Percentiles rank a stretch among this genome's conserved stretches.
These are phyloP conservation scores for Suillus occidentalis DNA, from an alignment of 768 basidiomycete species.

Conservation along the genomic window DNA sequence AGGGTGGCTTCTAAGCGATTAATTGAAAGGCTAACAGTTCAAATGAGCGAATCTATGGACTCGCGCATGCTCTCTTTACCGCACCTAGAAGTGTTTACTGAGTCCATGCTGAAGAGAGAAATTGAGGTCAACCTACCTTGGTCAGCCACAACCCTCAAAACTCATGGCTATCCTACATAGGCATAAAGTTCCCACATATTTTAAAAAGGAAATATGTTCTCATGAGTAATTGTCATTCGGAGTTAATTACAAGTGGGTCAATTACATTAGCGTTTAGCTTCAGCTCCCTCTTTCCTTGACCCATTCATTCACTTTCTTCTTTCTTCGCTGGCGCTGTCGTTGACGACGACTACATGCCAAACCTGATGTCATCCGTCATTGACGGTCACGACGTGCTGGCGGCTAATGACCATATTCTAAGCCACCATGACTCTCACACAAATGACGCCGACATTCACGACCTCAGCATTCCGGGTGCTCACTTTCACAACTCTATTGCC, in stretches of 20 bases:
- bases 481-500: conserved; percentile 20
- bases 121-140: background rate
- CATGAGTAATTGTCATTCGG: conserved; percentile 27
- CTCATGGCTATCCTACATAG: background rate
- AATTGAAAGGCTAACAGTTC: conserved; percentile 19
- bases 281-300: conserved; percentile 19
- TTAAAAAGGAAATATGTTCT: conserved; percentile 18
- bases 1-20: conserved; percentile 20
- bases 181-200: background rate
- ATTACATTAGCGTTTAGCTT: conserved; percentile 10
- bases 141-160: background rate
- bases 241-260: conserved; percentile 26
- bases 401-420: conserved; percentile 13
- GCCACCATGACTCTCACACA: conserved; percentile 23
- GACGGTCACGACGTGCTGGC: conserved; percentile 22
- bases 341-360: conserved; percentile 10
- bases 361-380: conserved; percentile 11
- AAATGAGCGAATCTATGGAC: conserved; percentile 21
- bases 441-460: conserved; percentile 32
- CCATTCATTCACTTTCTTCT: conserved; percentile 7
- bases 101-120: conserved; percentile 21
- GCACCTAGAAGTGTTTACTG: conserved; percentile 22
- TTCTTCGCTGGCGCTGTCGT: conserved; percentile 19
- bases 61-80: conserved; percentile 13
- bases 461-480: conserved; percentile 31